Evolutionary conservation across 441 rosid genomes (phyloP).

Genomic region (Jatropha podagrica): DNA sequence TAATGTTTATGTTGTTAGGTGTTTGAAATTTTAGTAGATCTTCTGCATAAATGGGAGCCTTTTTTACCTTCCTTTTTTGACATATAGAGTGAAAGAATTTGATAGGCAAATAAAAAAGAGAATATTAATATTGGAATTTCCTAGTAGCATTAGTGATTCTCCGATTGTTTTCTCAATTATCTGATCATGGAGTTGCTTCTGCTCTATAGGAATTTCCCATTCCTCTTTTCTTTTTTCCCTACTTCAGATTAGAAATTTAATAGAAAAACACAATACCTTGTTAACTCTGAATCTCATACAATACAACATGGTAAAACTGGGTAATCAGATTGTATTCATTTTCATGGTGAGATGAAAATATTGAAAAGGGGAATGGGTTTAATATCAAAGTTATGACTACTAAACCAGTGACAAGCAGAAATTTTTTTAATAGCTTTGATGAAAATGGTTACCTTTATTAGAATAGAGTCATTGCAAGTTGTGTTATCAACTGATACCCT

Average conservation of each 20-base stretch:
- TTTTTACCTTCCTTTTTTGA: too few species aligned
- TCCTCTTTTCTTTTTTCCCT: not conserved
- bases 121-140: too few species aligned
- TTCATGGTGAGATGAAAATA: too few species aligned
- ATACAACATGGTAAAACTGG: not conserved
- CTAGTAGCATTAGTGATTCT: too few species aligned
- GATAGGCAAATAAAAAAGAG: too few species aligned
- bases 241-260: not conserved
- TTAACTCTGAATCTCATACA: not conserved
- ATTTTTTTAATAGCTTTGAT: not conserved
- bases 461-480: slow-evolving; percentile 62
- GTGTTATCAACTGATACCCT: slow-evolving; percentile 84
- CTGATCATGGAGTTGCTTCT: not conserved
- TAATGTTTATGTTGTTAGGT: too few species aligned
- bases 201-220: not conserved
- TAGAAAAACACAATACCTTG: not conserved
- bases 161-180: too few species aligned
- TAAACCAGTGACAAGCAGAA: not conserved
- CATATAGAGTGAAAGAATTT: too few species aligned
- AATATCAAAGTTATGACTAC: not conserved
- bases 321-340: not conserved
- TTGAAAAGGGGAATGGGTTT: too few species aligned
- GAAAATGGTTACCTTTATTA: slow-evolving; percentile 56
- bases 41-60: too few species aligned
- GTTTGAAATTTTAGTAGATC: not conserved